These are phyloP conservation scores for Hypomyces rosellus DNA, from an alignment of 2,329 filamentous ascomycete genomes.

Conservation along the genomic window DNA sequence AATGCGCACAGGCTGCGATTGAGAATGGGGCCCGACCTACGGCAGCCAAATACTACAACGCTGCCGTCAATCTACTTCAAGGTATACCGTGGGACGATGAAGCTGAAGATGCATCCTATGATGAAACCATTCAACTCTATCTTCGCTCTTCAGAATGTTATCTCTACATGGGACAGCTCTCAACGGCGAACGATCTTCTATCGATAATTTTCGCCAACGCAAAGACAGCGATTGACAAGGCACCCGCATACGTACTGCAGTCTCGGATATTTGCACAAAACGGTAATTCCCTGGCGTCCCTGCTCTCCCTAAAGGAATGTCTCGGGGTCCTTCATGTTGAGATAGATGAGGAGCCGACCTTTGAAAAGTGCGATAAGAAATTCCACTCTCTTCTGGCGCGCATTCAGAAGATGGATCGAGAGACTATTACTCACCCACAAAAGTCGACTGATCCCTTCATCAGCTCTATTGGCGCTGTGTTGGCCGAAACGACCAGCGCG, in stretches of 20 bases:
- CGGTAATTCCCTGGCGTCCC: conserved; percentile 64
- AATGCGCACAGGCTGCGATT: conserved; percentile 70
- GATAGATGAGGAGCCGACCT: conserved; percentile 60
- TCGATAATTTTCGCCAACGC: conserved; percentile 64
- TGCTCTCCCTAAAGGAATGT: conserved; percentile 64
- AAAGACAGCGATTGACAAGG: conserved; percentile 69
- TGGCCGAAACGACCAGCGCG: conserved; percentile 62
- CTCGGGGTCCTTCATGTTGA: conserved; percentile 62
- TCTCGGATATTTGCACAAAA: conserved; percentile 70
- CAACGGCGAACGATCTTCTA: conserved; percentile 62
- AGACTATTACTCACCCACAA: conserved; percentile 38
- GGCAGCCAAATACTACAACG: conserved; percentile 73
- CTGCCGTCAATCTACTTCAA: conserved; percentile 74
- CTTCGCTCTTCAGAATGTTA: conserved; percentile 77
- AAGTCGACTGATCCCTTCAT: conserved; percentile 46
- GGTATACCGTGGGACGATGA: conserved; percentile 68
- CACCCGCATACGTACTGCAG: conserved; percentile 75
- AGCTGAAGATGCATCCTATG: conserved; percentile 68
- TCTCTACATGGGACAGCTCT: conserved; percentile 67
- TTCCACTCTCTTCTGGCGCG: conserved; percentile 59
- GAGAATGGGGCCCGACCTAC: conserved; percentile 80
- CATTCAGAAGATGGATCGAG: conserved; percentile 51
- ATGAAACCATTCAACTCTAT: conserved; percentile 76
- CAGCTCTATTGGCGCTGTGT: conserved; percentile 60
- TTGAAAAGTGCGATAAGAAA: conserved; percentile 69